Evolutionary conservation across 768 basidiomycete species (phyloP).

Genomic region (Lepiota venenata): DNA sequence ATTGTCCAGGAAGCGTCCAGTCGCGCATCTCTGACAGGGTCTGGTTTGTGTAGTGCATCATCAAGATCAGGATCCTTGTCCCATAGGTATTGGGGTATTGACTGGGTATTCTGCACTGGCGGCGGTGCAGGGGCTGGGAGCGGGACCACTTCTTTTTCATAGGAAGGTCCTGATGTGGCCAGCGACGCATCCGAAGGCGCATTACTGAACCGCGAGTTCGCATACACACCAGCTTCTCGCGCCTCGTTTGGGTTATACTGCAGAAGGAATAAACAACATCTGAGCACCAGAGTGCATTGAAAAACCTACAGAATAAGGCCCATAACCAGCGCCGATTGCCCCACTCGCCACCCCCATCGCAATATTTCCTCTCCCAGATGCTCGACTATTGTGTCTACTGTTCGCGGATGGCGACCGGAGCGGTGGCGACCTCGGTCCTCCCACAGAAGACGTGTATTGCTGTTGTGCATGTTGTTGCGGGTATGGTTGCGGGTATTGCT

Average conservation of each 20-base stretch:
- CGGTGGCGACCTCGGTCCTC: conserved; percentile 10
- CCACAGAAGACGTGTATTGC: conserved; percentile 10
- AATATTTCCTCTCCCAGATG: conserved; percentile 50
- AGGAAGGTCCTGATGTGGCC: conserved; percentile 17
- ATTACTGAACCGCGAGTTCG: conserved; percentile 52
- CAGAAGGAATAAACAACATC: conserved; percentile 1
- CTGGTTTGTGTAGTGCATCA: conserved; percentile 87
- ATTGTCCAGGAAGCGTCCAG: conserved; percentile 49
- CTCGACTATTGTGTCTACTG: conserved; percentile 14
- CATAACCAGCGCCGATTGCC: conserved; percentile 75
- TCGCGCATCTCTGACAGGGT: conserved; percentile 56
- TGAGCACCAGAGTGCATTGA: not conserved
- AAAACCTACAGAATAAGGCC: conserved; percentile 76
- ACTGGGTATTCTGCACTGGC: conserved; percentile 40
- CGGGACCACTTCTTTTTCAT: conserved; percentile 14
- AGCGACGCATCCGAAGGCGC: conserved; percentile 39
- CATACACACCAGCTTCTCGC: conserved; percentile 43
- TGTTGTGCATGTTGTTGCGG: conserved; percentile 7
- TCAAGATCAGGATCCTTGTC: conserved; percentile 87
- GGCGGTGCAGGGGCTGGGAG: conserved; percentile 28
- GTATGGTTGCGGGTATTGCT: conserved; percentile 4
- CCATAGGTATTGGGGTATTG: conserved; percentile 72
- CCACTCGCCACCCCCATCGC: conserved; percentile 81
- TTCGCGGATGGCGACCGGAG: conserved; percentile 7
- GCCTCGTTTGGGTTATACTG: conserved; percentile 57